A percentile compares a stretch with the other conserved stretches of the same genome.
phyloP scores from a whole-genome alignment of 2,329 filamentous ascomycete genomes.

The Aspergillus pseudonomiae region DNA sequence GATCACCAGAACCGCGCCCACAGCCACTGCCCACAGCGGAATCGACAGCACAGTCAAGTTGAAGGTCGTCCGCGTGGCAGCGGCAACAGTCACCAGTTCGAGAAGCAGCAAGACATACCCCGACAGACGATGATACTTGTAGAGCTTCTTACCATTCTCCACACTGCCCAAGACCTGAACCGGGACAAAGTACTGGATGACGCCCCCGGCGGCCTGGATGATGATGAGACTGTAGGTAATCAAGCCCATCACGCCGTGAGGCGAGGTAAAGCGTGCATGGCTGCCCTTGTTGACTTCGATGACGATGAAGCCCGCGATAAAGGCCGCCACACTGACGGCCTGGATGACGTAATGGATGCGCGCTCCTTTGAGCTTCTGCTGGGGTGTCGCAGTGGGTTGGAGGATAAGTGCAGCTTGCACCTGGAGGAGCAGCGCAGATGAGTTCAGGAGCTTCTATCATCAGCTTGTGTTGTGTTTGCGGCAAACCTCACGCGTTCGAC shows the following conservation, averaged over 20 bases:
- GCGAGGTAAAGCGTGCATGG: slow-evolving; percentile 70
- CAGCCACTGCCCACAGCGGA: slow-evolving; percentile 72
- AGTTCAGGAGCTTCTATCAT: slow-evolving; percentile 54
- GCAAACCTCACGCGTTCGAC: slow-evolving; percentile 46
- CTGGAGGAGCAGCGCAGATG: slow-evolving; percentile 71
- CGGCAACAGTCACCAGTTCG: slow-evolving; percentile 72
- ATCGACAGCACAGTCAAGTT: slow-evolving; percentile 70
- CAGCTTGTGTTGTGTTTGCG: background rate
- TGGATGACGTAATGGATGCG: slow-evolving; percentile 69
- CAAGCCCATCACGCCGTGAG: slow-evolving; percentile 82
- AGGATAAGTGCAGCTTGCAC: slow-evolving; percentile 80
- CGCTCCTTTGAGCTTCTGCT: slow-evolving; percentile 70
- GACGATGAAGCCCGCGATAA: slow-evolving; percentile 46
- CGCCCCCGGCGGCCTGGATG: slow-evolving; percentile 75
- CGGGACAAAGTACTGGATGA: slow-evolving; percentile 80
- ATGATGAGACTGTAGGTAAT: slow-evolving; percentile 70
- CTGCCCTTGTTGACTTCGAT: slow-evolving; percentile 75
- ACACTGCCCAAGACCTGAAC: slow-evolving; percentile 71
- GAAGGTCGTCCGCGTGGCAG: slow-evolving; percentile 76
- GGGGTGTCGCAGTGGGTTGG: slow-evolving; percentile 79
- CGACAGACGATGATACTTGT: slow-evolving; percentile 82
- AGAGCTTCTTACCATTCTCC: slow-evolving; percentile 77
- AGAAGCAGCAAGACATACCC: slow-evolving; percentile 76
- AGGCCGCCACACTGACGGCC: slow-evolving; percentile 55
- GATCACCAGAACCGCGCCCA: slow-evolving; percentile 68